phyloP scores from a whole-genome alignment of 495 filamentous ascomycete genomes.

The Aspergillus cristatus region DNA sequence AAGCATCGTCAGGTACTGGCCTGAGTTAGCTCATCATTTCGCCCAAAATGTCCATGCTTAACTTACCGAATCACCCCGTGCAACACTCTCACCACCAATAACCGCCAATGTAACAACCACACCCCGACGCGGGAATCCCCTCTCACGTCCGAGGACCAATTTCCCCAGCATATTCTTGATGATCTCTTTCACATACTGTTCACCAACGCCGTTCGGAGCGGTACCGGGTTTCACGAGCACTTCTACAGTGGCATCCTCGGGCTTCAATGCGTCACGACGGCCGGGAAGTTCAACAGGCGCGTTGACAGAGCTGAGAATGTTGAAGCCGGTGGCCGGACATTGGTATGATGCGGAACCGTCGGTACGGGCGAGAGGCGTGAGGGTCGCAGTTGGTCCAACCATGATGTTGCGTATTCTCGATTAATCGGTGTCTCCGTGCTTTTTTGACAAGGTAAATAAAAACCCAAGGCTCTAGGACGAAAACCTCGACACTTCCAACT shows the following conservation, averaged over 20 bases:
- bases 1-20: slow-evolving; percentile 64
- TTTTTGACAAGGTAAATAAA: too few species aligned
- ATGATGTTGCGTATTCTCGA: slow-evolving; percentile 17
- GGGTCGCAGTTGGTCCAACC: slow-evolving; percentile 27
- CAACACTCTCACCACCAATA: slow-evolving; percentile 46
- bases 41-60: slow-evolving; percentile 1
- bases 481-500: too few species aligned
- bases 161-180: slow-evolving; percentile 21
- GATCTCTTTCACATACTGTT: slow-evolving; percentile 41
- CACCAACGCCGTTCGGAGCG: slow-evolving; percentile 60
- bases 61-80: slow-evolving; percentile 63
- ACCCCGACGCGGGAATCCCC: slow-evolving; percentile 29
- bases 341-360: slow-evolving; percentile 86
- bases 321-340: slow-evolving; percentile 58
- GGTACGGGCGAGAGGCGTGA: slow-evolving; percentile 54
- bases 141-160: slow-evolving; percentile 27
- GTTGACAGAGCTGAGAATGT: slow-evolving; percentile 76
- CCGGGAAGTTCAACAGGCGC: slow-evolving; percentile 81
- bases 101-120: slow-evolving; percentile 35
- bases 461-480: too few species aligned
- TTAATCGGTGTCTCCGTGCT: too few species aligned
- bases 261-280: slow-evolving; percentile 69
- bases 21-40: slow-evolving; percentile 8
- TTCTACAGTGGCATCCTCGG: slow-evolving; percentile 84
- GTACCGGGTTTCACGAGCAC: slow-evolving; percentile 76